phyloP scores from a whole-genome alignment of 306 rosid species.

The Senna tora region DNA sequence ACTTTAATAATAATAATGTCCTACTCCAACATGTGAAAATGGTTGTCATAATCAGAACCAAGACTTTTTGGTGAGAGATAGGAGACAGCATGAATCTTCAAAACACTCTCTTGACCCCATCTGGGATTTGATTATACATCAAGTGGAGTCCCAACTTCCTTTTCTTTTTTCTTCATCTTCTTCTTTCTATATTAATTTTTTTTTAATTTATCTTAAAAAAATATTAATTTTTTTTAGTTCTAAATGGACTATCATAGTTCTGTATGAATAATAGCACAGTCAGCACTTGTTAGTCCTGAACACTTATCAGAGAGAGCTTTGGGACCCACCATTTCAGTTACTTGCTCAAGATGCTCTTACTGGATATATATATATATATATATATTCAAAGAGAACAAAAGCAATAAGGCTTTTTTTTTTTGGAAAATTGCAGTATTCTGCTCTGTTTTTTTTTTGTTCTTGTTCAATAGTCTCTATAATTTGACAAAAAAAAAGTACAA shows the following conservation, averaged over 20 bases:
- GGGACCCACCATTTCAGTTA: constrained; percentile 47
- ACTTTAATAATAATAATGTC: constrained; percentile 38
- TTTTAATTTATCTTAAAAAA: too few relatives aligned
- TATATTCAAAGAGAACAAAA: too few relatives aligned
- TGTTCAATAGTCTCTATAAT: too few relatives aligned
- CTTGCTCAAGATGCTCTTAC: constrained; percentile 37
- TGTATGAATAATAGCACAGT: constrained; percentile 49
- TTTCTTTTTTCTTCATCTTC: neutral
- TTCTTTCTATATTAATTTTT: neutral
- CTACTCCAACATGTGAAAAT: constrained; percentile 48
- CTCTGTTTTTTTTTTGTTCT: too few relatives aligned
- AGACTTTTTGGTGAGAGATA: constrained; percentile 56
- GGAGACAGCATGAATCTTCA: constrained; percentile 89
- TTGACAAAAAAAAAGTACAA: too few relatives aligned
- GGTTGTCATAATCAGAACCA: constrained; percentile 60
- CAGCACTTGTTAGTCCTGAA: constrained; percentile 39
- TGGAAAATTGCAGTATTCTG: too few relatives aligned
- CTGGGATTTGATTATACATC: constrained; percentile 50
- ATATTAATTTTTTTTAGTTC: too few relatives aligned
- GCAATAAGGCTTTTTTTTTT: neutral
- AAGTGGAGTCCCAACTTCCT: constrained; percentile 39
- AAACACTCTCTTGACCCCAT: constrained; percentile 62
- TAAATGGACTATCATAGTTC: constrained; percentile 54
- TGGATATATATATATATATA: too few relatives aligned
- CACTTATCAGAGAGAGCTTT: constrained; percentile 35